Percentiles rank a stretch among this genome's conserved stretches.
phyloP scores from a whole-genome alignment of 805 yeast species.

The Kodamaea neixiangensis region DNA sequence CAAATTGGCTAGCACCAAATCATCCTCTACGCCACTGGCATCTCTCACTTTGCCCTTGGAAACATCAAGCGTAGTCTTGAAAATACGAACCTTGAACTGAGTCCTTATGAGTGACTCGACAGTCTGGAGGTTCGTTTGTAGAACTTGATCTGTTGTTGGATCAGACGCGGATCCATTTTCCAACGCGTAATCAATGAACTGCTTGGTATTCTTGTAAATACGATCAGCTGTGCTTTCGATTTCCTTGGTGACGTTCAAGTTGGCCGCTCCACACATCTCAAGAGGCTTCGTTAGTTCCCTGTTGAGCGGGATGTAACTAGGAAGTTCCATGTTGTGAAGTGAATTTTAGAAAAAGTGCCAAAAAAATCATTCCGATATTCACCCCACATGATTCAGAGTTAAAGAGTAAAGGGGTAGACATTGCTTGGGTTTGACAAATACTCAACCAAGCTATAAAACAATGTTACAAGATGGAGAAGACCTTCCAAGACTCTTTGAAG shows the following conservation, averaged over 20 bases:
- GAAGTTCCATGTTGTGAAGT: conserved; percentile 8
- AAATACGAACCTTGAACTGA: conserved; percentile 9
- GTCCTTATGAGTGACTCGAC: conserved; percentile 10
- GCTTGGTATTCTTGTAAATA: conserved; percentile 4
- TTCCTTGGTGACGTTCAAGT: conserved; percentile 1
- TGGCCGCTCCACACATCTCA: conserved; percentile 6
- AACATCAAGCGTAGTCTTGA: conserved; percentile 6
- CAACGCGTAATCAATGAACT: conserved; percentile 6
- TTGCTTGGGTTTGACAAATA: too few species aligned
- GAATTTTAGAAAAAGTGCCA: neutral
- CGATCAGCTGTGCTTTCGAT: conserved; percentile 8
- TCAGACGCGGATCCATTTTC: conserved; percentile 2
- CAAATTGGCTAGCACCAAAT: conserved; percentile 23
- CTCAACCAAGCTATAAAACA: too few species aligned
- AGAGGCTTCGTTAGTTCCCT: conserved; percentile 6
- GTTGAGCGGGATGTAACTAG: conserved; percentile 9
- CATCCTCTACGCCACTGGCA: conserved; percentile 22
- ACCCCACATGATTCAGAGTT: neutral
- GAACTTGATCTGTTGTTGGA: neutral
- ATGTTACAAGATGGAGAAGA: too few species aligned
- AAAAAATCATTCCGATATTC: neutral
- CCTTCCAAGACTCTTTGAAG: too few species aligned
- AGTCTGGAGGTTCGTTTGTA: conserved; percentile 5
- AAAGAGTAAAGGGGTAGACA: too few species aligned
- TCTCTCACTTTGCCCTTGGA: conserved; percentile 23